Conservation (phyloP, 768 basidiomycete species). For the Suillus americanus region DNA sequence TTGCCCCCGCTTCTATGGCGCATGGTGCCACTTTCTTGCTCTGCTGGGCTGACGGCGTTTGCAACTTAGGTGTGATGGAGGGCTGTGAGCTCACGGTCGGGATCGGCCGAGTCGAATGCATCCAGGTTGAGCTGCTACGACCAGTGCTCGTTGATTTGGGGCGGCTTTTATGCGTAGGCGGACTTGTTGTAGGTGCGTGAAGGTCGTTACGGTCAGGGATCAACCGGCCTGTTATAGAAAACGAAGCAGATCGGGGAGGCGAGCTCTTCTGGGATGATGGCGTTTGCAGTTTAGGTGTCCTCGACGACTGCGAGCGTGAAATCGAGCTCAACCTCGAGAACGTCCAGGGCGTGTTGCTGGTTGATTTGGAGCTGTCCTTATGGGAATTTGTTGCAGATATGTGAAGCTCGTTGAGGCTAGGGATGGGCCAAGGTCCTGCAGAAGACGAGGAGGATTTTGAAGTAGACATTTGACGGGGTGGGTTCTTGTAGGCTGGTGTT, state of each 20-base stretch:
- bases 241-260: constrained; percentile 24
- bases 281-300: constrained; percentile 24
- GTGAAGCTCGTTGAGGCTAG: constrained; percentile 30
- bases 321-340: constrained; percentile 29
- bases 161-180: constrained; percentile 31
- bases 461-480: constrained; percentile 12
- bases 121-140: constrained; percentile 25
- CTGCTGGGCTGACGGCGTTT: constrained; percentile 19
- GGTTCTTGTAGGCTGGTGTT: constrained; percentile 18
- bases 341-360: constrained; percentile 24
- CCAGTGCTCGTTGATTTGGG: constrained; percentile 26
- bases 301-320: constrained; percentile 20
- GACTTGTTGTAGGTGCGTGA: constrained; percentile 31
- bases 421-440: constrained; percentile 27
- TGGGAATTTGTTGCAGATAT: constrained; percentile 30
- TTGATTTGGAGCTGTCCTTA: constrained; percentile 29
- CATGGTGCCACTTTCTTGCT: too few species aligned
- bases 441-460: constrained; percentile 25
- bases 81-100: constrained; percentile 25
- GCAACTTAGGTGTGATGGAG: constrained; percentile 25
- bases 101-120: constrained; percentile 28
- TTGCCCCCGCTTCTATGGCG: background rate
- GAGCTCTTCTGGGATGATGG: constrained; percentile 21
- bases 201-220: constrained; percentile 29
- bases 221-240: constrained; percentile 23